These are phyloP conservation scores for Fusarium irregulare DNA, from an alignment of 2,329 filamentous ascomycete genomes.

Conservation along the genomic window DNA sequence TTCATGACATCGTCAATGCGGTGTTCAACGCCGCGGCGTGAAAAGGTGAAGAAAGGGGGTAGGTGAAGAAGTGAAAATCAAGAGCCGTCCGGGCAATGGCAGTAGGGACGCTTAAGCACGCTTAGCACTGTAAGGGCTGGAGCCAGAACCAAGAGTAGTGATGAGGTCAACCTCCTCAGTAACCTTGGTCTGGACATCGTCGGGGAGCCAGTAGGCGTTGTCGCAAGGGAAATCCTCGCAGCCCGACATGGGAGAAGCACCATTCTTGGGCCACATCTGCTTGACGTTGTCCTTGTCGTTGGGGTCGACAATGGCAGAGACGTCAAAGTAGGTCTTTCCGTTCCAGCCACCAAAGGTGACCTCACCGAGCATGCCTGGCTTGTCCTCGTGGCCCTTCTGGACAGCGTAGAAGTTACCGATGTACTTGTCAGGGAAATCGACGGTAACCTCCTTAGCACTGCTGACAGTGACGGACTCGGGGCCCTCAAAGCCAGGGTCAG, in stretches of 20 bases:
- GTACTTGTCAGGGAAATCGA: conserved; percentile 58
- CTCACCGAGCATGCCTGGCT: conserved; percentile 65
- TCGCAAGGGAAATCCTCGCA: conserved; percentile 64
- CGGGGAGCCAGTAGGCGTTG: conserved; percentile 64
- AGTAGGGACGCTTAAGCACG: conserved; percentile 22
- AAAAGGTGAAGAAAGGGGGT: conserved; percentile 9
- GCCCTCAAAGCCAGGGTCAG: conserved; percentile 52
- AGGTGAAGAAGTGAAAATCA: conserved; percentile 25
- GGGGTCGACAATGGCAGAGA: conserved; percentile 67
- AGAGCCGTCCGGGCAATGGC: conserved; percentile 28
- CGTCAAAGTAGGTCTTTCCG: conserved; percentile 66
- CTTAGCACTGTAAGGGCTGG: conserved; percentile 33
- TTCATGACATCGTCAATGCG: conserved; percentile 45
- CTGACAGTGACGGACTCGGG: conserved; percentile 56
- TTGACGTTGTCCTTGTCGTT: conserved; percentile 64
- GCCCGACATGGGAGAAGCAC: conserved; percentile 58
- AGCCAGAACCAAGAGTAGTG: conserved; percentile 60
- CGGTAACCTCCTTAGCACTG: conserved; percentile 53
- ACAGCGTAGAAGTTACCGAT: conserved; percentile 65
- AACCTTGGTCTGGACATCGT: conserved; percentile 67
- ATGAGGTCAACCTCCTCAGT: conserved; percentile 62
- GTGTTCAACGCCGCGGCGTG: conserved; percentile 45
- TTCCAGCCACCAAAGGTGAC: conserved; percentile 61
- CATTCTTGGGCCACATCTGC: conserved; percentile 61
- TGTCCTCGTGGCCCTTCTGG: conserved; percentile 55